A percentile compares a stretch with the other conserved stretches of the same genome.
Evolutionary conservation across 139 green algal species (phyloP).

Genomic region (Closterium sp.): DNA sequence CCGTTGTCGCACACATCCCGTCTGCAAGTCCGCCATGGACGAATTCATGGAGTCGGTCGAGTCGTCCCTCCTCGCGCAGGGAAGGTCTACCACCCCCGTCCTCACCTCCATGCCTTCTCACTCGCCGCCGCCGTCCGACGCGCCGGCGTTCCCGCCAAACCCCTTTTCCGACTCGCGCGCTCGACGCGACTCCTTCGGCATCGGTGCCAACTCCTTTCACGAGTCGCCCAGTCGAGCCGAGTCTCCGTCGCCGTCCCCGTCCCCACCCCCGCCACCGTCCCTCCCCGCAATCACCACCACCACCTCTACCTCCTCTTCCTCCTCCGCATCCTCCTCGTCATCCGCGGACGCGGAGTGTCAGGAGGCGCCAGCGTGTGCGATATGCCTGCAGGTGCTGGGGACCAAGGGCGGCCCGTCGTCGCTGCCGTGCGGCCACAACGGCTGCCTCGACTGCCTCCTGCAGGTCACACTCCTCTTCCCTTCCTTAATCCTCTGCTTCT

Average conservation of each 20-base stretch:
- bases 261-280: too few species aligned
- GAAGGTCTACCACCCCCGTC: neutral
- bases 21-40: neutral
- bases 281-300: neutral
- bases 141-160: neutral
- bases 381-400: slow-evolving; percentile 29
- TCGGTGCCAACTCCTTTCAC: neutral
- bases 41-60: neutral
- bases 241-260: neutral
- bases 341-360: neutral
- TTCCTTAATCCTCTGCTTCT: too few species aligned
- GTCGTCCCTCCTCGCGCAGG: neutral
- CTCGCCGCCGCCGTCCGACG: neutral
- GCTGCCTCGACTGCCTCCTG: slow-evolving; percentile 34
- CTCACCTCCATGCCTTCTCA: neutral
- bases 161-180: neutral
- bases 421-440: slow-evolving; percentile 42
- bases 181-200: neutral
- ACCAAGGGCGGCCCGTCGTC: slow-evolving; percentile 33
- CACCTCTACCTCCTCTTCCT: too few species aligned
- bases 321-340: neutral
- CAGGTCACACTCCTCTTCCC: neutral
- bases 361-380: neutral
- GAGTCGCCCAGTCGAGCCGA: neutral
- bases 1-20: neutral